phyloP scores from a whole-genome alignment of 1,139 yeast species.

The Citeromyces hawaiiensis region DNA sequence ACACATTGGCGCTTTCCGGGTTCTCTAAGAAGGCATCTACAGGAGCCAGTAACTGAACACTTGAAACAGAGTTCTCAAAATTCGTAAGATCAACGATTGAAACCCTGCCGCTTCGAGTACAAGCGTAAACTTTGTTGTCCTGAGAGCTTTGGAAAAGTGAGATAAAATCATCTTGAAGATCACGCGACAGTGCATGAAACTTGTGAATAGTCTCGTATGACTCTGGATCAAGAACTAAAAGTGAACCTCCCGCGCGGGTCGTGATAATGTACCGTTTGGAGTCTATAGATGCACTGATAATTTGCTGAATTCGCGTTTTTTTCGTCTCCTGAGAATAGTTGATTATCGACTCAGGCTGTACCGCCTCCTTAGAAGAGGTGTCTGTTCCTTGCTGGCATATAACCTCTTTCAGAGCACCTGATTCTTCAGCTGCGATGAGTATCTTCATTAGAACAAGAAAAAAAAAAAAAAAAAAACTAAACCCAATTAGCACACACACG shows the following conservation, averaged over 20 bases:
- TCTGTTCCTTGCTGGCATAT: constrained; percentile 50
- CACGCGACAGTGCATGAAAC: constrained; percentile 6
- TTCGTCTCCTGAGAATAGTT: constrained; percentile 20
- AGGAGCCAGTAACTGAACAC: constrained; percentile 23
- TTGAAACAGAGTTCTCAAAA: constrained; percentile 12
- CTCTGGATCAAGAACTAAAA: constrained; percentile 24
- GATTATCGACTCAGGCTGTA: constrained; percentile 18
- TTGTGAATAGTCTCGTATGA: constrained; percentile 13
- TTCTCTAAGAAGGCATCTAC: constrained; percentile 33
- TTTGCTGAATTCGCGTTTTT: constrained; percentile 10
- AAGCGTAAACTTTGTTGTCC: constrained; percentile 16
- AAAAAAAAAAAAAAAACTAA: constrained; percentile 1
- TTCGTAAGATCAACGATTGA: constrained; percentile 24
- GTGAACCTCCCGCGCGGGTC: constrained; percentile 27
- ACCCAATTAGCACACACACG: background rate
- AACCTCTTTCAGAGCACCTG: constrained; percentile 43
- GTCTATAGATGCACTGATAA: constrained; percentile 12
- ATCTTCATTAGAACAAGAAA: constrained; percentile 27
- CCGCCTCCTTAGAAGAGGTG: constrained; percentile 36
- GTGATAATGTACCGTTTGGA: constrained; percentile 21
- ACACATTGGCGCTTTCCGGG: constrained; percentile 28
- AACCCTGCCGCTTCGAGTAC: constrained; percentile 35
- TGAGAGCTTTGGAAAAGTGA: constrained; percentile 9
- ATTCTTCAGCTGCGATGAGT: constrained; percentile 40
- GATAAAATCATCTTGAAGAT: constrained; percentile 11